phyloP scores from a whole-genome alignment of 768 basidiomycete species.

The Leccinum subtestaceum region DNA sequence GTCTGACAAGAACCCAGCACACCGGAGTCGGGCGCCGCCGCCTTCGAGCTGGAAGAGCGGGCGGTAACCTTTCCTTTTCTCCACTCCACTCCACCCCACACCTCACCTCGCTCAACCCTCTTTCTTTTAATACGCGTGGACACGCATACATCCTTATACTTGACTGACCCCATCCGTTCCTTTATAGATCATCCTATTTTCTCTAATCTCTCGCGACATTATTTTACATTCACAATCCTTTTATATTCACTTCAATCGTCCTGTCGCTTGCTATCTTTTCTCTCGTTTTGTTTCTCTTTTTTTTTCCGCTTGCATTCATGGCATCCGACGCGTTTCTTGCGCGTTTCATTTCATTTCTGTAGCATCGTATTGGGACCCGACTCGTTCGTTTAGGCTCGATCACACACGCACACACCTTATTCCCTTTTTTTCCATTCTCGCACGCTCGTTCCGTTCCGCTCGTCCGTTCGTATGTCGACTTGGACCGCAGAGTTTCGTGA shows the following conservation, averaged over 20 bases:
- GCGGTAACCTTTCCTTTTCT: conserved; percentile 9
- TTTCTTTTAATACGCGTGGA: background rate
- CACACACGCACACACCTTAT: background rate
- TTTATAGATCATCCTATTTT: conserved; percentile 9
- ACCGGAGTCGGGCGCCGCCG: conserved; percentile 39
- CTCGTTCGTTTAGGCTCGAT: conserved; percentile 1
- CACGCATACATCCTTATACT: background rate
- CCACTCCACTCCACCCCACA: background rate
- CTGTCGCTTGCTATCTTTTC: conserved; percentile 1
- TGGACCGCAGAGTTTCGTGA: background rate
- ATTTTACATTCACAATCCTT: background rate
- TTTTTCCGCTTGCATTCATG: conserved; percentile 1
- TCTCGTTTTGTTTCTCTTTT: background rate
- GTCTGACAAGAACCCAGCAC: conserved; percentile 18
- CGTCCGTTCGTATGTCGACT: too few species aligned
- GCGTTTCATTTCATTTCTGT: background rate
- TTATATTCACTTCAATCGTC: conserved; percentile 14
- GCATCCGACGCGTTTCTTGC: background rate
- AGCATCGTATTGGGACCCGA: conserved; percentile 19
- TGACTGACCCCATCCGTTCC: conserved; percentile 6
- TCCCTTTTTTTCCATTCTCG: background rate
- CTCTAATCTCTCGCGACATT: conserved; percentile 9
- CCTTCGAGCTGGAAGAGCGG: conserved; percentile 61
- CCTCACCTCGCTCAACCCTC: background rate
- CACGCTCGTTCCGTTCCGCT: too few species aligned